Percentiles rank a stretch among this genome's conserved stretches.
Conservation (phyloP, 176 grass and related monocot species). For the Hordeum marinum region DNA sequence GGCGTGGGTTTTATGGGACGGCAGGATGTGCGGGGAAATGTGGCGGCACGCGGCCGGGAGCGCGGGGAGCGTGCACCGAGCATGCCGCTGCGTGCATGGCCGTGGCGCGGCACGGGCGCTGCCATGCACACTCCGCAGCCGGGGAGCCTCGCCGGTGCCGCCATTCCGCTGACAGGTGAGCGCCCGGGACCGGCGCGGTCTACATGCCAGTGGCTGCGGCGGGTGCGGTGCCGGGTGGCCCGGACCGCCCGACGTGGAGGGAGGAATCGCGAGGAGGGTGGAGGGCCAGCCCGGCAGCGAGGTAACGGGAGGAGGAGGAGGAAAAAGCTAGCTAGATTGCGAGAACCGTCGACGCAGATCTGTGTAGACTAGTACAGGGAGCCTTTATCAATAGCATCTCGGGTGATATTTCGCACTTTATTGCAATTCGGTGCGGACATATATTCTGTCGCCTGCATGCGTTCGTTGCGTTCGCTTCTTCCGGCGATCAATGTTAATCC, state of each 20-base stretch:
- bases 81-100: constrained; percentile 33
- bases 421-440: not conserved
- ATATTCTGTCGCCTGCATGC: not conserved
- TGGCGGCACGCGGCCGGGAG: constrained; percentile 29
- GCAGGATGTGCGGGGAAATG: not conserved
- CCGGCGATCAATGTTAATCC: not conserved
- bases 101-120: not conserved
- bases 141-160: not conserved
- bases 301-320: too few relatives aligned
- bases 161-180: constrained; percentile 20
- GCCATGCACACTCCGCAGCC: not conserved
- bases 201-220: not conserved
- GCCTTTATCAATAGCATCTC: constrained; percentile 15
- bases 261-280: not conserved
- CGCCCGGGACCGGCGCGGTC: not conserved
- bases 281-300: not conserved
- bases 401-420: not conserved
- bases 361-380: not conserved
- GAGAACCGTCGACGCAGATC: not conserved
- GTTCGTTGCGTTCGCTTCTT: not conserved
- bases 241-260: constrained; percentile 17
- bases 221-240: not conserved
- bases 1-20: constrained; percentile 45
- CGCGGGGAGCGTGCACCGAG: constrained; percentile 21
- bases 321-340: not conserved